A percentile compares a stretch with the other conserved stretches of the same genome.
phyloP scores from a whole-genome alignment of 345 rosid genomes.

The Mallotus nudiflorus region DNA sequence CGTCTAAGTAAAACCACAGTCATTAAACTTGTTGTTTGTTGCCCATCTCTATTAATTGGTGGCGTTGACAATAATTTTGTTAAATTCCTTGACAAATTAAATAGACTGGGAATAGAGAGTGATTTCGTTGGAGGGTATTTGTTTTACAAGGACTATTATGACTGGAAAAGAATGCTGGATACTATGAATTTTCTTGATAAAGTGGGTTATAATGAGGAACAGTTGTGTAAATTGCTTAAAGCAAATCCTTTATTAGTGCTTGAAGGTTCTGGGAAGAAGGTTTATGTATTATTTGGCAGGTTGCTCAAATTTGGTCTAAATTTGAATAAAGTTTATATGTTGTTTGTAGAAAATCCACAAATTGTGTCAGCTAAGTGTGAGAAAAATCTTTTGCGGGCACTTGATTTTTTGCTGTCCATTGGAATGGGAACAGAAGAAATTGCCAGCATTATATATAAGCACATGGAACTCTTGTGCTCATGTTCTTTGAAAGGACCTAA shows the following conservation, averaged over 20 bases:
- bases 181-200: slow-evolving; percentile 62
- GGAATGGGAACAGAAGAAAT: slow-evolving; percentile 54
- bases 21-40: slow-evolving; percentile 56
- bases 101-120: slow-evolving; percentile 44
- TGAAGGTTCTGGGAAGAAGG: slow-evolving; percentile 64
- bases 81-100: slow-evolving; percentile 51
- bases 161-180: slow-evolving; percentile 63
- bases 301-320: slow-evolving; percentile 61
- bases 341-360: slow-evolving; percentile 54
- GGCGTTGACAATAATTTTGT: slow-evolving; percentile 49
- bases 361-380: slow-evolving; percentile 48
- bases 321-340: slow-evolving; percentile 40
- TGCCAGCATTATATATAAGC: slow-evolving; percentile 35
- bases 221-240: slow-evolving; percentile 42
- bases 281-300: slow-evolving; percentile 56
- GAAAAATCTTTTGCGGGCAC: slow-evolving; percentile 45
- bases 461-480: slow-evolving; percentile 47
- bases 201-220: slow-evolving; percentile 56
- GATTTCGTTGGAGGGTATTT: slow-evolving; percentile 51
- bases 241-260: slow-evolving; percentile 54
- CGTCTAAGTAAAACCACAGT: slow-evolving; percentile 55
- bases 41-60: slow-evolving; percentile 55
- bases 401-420: slow-evolving; percentile 54
- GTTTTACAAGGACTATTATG: slow-evolving; percentile 39
- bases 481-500: slow-evolving; percentile 55